These are phyloP conservation scores for Fusarium zealandicum DNA, from an alignment of 2,329 filamentous ascomycete species.

Conservation along the genomic window DNA sequence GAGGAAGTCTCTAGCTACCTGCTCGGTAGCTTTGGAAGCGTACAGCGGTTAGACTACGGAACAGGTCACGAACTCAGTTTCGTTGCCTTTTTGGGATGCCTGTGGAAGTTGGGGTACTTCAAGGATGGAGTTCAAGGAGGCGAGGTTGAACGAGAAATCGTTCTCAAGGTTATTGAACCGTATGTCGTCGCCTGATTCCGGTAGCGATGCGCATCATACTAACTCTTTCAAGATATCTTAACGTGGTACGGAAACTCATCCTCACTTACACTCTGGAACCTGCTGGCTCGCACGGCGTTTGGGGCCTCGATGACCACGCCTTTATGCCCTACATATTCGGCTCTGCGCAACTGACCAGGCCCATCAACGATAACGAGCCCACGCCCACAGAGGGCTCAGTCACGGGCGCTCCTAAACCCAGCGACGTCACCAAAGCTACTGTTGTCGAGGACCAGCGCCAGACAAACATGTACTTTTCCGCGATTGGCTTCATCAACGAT, in stretches of 20 bases:
- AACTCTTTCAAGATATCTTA: slow-evolving; percentile 68
- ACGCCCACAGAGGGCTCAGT: slow-evolving; percentile 84
- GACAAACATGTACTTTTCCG: slow-evolving; percentile 89
- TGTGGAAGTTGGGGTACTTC: slow-evolving; percentile 92
- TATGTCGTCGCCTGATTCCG: slow-evolving; percentile 54
- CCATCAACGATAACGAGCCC: slow-evolving; percentile 67
- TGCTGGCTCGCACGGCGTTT: slow-evolving; percentile 94
- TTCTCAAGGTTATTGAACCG: slow-evolving; percentile 83
- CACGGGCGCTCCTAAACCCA: slow-evolving; percentile 72
- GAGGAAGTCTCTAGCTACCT: slow-evolving; percentile 82
- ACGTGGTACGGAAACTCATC: slow-evolving; percentile 82
- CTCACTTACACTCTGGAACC: slow-evolving; percentile 92
- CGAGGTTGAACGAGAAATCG: slow-evolving; percentile 77
- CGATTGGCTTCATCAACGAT: slow-evolving; percentile 95
- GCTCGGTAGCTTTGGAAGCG: slow-evolving; percentile 84
- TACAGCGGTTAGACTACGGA: slow-evolving; percentile 91
- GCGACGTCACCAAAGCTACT: slow-evolving; percentile 69
- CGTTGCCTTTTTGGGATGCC: slow-evolving; percentile 83
- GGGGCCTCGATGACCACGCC: slow-evolving; percentile 97
- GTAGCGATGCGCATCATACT: background rate
- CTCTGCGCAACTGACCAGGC: slow-evolving; percentile 84
- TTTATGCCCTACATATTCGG: slow-evolving; percentile 96
- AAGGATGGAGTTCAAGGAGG: slow-evolving; percentile 58
- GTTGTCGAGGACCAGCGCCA: slow-evolving; percentile 70
- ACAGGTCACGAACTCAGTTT: slow-evolving; percentile 97